Base-by-base conservation (phyloP, 2,329 filamentous ascomycete species). In the Polytolypa hystricis region DNA sequence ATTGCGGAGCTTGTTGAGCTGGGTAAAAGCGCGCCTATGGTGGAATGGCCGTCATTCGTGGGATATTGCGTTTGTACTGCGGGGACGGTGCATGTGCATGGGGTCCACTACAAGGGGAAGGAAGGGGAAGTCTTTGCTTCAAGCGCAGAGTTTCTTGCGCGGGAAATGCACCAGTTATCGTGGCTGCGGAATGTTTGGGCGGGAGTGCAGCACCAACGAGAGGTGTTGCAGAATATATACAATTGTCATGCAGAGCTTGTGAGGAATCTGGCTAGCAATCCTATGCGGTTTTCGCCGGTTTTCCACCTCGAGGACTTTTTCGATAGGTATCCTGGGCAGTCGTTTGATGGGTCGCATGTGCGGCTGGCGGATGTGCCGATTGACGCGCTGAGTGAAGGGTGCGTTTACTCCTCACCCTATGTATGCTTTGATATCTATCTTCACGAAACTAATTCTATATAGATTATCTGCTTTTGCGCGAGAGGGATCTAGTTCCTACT, bases 261-360 rank as follows among this genome's bases (percentile, higher is more conserved):
- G 36, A 82, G 83, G 52, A 77, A 74, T 3, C 57, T 85, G 14
- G 70, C 74, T 1, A 77, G 70, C 37, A 83, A 74, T 43, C 70
- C 77, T 0, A 79, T 83, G 70, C 67, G 81, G 7, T 85, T 84
- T 47, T 79, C 79, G 0, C 79, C 83, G 0, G 81, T 84, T 1
- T 89, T 91, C 50, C 83, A 91, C 42, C 71, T 87, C 10, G 84
- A 91, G 45, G 83, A 91, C 52, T 93, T 93, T 57, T 87, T 91
- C 48, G 83, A 91, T 30, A 71, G 85, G 18, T 93, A 93, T 14
- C 77, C 75, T 0, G 79, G 77, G 1, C 69, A 76, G 39, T 66
- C 70, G 4, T 83, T 91, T 37, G 83, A 91, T 48, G 75, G 81
- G 2, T 77, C 81, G 1, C 82, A 86, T 50, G 66, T 89, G 25